These are phyloP conservation scores for Pseudogymnoascus sp. DNA, from an alignment of 2,329 filamentous ascomycete species.

Conservation along the genomic window DNA sequence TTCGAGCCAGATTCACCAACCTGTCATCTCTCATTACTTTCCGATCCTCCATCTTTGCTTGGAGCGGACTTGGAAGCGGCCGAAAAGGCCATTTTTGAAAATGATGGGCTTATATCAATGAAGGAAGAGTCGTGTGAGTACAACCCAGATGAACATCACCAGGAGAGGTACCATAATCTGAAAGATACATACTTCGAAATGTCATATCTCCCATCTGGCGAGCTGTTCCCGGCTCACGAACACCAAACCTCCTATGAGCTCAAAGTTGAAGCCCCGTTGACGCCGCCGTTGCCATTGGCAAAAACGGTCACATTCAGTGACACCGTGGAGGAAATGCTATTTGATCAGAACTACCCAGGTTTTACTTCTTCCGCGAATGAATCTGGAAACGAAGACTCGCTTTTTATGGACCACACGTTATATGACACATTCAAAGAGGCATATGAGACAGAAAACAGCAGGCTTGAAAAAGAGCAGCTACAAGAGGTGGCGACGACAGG, in stretches of 20 bases:
- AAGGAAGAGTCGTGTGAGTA: neutral
- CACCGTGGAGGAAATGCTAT: constrained; percentile 20
- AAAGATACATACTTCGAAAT: neutral
- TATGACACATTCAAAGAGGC: constrained; percentile 18
- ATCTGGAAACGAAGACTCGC: neutral
- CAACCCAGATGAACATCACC: neutral
- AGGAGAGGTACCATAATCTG: neutral
- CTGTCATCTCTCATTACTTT: constrained; percentile 13
- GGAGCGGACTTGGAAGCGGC: constrained; percentile 21
- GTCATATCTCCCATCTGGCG: neutral
- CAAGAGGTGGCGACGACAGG: constrained; percentile 31
- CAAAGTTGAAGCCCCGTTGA: constrained; percentile 27
- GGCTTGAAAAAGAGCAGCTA: constrained; percentile 27
- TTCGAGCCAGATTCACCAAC: constrained; percentile 22
- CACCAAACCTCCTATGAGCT: constrained; percentile 18
- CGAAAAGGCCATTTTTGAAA: constrained; percentile 24
- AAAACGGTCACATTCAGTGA: constrained; percentile 25
- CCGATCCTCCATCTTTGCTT: constrained; percentile 13
- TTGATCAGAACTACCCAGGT: constrained; percentile 11
- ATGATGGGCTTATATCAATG: constrained; percentile 19
- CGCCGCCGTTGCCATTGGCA: constrained; percentile 19
- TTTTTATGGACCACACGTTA: neutral
- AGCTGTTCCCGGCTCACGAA: neutral
- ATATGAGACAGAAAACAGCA: constrained; percentile 17
- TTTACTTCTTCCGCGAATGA: neutral